Evolutionary conservation across 805 yeast species (phyloP), one percentile per base, ranked within the genome.

Genomic region (Metschnikowia picachoensis): DNA sequence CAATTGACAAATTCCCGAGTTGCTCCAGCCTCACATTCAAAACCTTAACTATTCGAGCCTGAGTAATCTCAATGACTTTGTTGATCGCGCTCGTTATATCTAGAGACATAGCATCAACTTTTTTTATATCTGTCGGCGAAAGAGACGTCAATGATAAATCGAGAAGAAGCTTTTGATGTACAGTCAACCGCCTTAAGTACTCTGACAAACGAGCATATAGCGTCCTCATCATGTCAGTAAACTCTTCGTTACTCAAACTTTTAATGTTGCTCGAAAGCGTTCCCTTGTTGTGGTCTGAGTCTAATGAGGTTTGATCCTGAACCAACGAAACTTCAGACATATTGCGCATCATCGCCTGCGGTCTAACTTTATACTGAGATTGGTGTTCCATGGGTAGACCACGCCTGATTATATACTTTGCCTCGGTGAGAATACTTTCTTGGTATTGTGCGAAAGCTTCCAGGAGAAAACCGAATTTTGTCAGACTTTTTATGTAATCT

Each of bases 141-240:
- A 66, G 51, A 7, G 64, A 49, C 39, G 63, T 73, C 36, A 58
- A 74, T 0, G 95, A 82, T 43, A 86, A 60, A 53, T 88, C 94
- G 12, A 94, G 71, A 28, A 92, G 64, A 4, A 87, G 56, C 61
- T 89, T 90, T 60, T 90, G 95, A 48, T 90, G 96, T 8, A 79
- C 68, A 1, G 87, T 80, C 29, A 91, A 68, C 47, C 96, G 75
- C 51, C 92, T 71, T 25, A 90, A 68, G 15, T 88, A 82, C 57
- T 86, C 95, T 0, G 89, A 79, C 3, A 85, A 70, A 16, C 79
- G 75, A 0, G 87, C 66, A 53, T 78, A 87, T 4, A 83, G 82
- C 28, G 68, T 70, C 2, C 74, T 62, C 36, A 88, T 61, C 87
- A 90, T 84, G 1, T 66, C 70, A 56, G 86, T 88, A 59, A 90